Conservation (phyloP, 2,329 filamentous ascomycete species). For the Scedosporium apiospermum region DNA sequence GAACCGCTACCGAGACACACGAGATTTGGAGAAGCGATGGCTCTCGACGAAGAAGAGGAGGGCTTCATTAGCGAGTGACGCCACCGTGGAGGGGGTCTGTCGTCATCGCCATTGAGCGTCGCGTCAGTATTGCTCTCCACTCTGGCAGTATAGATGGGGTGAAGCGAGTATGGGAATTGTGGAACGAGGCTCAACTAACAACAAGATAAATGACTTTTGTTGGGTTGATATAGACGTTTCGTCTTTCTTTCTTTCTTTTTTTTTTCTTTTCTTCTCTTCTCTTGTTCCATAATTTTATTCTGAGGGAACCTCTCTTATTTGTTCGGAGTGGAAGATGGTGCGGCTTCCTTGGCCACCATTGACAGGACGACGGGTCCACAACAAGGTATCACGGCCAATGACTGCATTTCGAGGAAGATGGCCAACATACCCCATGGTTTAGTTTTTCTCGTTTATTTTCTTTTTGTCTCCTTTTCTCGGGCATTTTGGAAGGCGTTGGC, state of each 20-base stretch:
- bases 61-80: constrained; percentile 23
- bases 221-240: background rate
- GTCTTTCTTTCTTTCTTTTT: constrained; percentile 5
- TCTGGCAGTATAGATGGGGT: background rate
- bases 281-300: constrained; percentile 1
- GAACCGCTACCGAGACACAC: constrained; percentile 20
- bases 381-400: background rate
- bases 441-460: background rate
- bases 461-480: too few relatives aligned
- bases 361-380: background rate
- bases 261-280: background rate
- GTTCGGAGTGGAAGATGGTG: constrained; percentile 1
- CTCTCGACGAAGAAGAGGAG: constrained; percentile 21
- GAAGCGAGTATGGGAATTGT: background rate
- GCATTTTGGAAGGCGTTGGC: too few relatives aligned
- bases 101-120: constrained; percentile 1
- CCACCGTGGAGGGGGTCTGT: constrained; percentile 1
- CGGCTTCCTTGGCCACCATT: background rate
- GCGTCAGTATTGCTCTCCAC: constrained; percentile 1
- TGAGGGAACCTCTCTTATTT: constrained; percentile 9
- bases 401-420: background rate
- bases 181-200: background rate
- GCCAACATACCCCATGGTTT: background rate
- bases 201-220: background rate
- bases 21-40: constrained; percentile 12